phyloP scores from a whole-genome alignment of 768 basidiomycete species.

The Mycena floridula region DNA sequence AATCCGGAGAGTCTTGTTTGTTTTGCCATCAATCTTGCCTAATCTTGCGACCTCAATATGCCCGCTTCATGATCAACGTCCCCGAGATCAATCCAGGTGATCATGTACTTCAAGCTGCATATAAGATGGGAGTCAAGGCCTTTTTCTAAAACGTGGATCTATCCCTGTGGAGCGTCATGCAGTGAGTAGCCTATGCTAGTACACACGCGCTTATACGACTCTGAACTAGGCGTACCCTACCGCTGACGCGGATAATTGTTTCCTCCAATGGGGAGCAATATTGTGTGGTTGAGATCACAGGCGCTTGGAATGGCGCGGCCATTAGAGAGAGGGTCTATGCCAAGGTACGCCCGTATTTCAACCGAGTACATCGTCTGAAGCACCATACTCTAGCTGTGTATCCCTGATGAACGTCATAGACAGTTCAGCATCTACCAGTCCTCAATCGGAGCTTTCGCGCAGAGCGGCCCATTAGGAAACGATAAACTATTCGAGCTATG shows the following conservation, averaged over 20 bases:
- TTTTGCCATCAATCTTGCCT: too few relatives aligned
- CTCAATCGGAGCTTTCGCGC: slow-evolving; percentile 38
- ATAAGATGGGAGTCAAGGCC: too few relatives aligned
- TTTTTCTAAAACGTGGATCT: too few relatives aligned
- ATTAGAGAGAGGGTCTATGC: slow-evolving; percentile 40
- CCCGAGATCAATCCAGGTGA: too few relatives aligned
- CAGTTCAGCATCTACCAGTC: slow-evolving; percentile 40
- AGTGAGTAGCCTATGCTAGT: too few relatives aligned
- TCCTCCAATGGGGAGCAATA: slow-evolving; percentile 45
- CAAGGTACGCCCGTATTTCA: slow-evolving; percentile 34
- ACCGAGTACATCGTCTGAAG: too few relatives aligned
- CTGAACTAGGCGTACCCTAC: slow-evolving; percentile 16
- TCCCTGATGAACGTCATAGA: slow-evolving; percentile 33
- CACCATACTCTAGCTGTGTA: slow-evolving; percentile 32
- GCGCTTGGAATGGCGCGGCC: slow-evolving; percentile 35
- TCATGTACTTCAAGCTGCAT: too few relatives aligned
- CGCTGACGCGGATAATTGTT: slow-evolving; percentile 38
- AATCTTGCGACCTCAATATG: too few relatives aligned
- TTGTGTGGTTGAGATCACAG: slow-evolving; percentile 40
- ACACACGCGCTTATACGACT: too few relatives aligned
- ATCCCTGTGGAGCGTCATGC: too few relatives aligned
- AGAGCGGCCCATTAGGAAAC: slow-evolving; percentile 35
- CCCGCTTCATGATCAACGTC: too few relatives aligned
- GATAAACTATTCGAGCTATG: slow-evolving; percentile 34
- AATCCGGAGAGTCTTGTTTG: too few relatives aligned